These are phyloP conservation scores for Nissolia schottii DNA, from an alignment of 306 rosid species.

Conservation along the genomic window DNA sequence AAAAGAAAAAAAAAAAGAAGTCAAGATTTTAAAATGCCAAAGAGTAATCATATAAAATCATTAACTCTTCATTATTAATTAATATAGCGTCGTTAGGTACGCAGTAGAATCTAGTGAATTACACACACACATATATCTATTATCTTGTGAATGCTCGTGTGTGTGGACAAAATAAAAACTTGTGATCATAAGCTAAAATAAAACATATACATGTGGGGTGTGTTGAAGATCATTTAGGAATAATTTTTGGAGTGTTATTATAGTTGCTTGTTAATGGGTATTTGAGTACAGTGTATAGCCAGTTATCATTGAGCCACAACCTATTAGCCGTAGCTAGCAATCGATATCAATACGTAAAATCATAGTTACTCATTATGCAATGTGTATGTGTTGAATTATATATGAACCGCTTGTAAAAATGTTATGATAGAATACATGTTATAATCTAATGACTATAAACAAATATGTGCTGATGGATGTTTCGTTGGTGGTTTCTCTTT, in stretches of 20 bases:
- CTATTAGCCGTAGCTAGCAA: not conserved
- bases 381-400: not conserved
- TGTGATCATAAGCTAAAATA: not conserved
- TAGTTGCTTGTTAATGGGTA: not conserved
- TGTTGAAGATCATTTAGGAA: not conserved
- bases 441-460: not conserved
- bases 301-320: not conserved
- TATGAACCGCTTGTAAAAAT: not conserved
- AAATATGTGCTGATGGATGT: no score
- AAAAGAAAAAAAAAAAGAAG: not conserved
- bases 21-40: not conserved
- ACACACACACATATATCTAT: not conserved
- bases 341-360: not conserved
- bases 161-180: not conserved
- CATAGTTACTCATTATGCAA: not conserved
- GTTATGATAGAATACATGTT: not conserved
- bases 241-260: not conserved
- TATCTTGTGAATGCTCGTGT: not conserved
- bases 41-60: not conserved
- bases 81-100: not conserved
- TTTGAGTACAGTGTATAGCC: not conserved
- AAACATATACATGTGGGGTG: not conserved
- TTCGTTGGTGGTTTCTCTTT: no score
- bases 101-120: no score
- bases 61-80: not conserved